Evolutionary conservation across 2,329 filamentous ascomycete species (phyloP).

Genomic region (Aspergillus caelatus): DNA sequence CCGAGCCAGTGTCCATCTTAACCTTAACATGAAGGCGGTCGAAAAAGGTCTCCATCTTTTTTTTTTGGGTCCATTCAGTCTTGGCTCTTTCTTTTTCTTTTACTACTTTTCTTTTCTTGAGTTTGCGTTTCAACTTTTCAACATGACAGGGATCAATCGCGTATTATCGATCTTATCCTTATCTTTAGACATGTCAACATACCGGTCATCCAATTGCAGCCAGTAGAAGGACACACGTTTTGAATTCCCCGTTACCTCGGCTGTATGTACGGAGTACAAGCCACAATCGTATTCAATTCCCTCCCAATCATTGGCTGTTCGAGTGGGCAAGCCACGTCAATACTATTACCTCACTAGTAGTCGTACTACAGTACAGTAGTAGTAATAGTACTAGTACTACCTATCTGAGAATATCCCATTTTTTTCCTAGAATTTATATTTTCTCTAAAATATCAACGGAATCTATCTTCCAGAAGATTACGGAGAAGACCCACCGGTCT

Average conservation of each 20-base stretch:
- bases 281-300: not conserved
- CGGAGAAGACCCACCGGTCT: not conserved
- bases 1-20: not conserved
- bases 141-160: not conserved
- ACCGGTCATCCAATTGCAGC: not conserved
- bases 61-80: not conserved
- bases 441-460: not conserved
- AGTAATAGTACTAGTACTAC: too few relatives aligned
- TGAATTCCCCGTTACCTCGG: not conserved
- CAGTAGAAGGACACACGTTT: not conserved
- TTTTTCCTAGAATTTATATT: not conserved
- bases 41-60: not conserved
- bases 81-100: not conserved
- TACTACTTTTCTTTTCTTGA: not conserved
- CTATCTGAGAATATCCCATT: too few relatives aligned
- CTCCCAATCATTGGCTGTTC: not conserved
- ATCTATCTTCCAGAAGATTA: not conserved
- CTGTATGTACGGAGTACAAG: too few relatives aligned
- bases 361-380: too few relatives aligned
- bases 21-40: not conserved
- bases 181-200: not conserved
- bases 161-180: not conserved
- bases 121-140: not conserved
- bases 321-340: not conserved
- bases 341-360: not conserved